A percentile compares a stretch with the other conserved stretches of the same genome.
Conservation (phyloP, 306 rosid genomes). For the Pueraria montana region DNA sequence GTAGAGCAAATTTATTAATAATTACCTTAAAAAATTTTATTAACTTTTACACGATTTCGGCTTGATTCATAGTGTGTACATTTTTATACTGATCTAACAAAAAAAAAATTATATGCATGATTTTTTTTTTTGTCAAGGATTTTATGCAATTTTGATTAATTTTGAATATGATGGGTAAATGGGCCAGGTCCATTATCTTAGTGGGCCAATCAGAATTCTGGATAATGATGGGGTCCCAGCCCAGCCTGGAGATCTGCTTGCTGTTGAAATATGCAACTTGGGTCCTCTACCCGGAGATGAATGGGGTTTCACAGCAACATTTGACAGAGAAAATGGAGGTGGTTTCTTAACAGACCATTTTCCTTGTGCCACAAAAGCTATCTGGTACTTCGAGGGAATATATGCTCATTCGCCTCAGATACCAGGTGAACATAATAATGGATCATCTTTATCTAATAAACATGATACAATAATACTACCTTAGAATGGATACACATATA, state of each 20-base stretch:
- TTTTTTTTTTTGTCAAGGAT: no score
- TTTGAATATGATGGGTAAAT: constrained; percentile 1
- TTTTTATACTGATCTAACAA: no score
- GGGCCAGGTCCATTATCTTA: constrained; percentile 79
- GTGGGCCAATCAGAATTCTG: constrained; percentile 80
- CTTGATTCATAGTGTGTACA: no score
- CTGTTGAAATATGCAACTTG: constrained; percentile 84
- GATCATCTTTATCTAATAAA: background rate
- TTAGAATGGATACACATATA: background rate
- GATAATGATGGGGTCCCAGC: constrained; percentile 86
- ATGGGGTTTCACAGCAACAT: constrained; percentile 93
- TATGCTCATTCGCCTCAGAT: constrained; percentile 94
- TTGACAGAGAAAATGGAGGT: constrained; percentile 96
- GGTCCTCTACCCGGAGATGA: constrained; percentile 97
- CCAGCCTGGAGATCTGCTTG: constrained; percentile 87
- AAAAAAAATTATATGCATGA: no score
- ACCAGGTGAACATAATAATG: constrained; percentile 65
- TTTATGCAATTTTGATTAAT: constrained; percentile 21
- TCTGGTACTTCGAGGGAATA: constrained; percentile 95
- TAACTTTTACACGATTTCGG: no score
- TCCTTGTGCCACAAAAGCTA: constrained; percentile 87
- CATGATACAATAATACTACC: constrained; percentile 13
- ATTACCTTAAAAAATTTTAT: no score
- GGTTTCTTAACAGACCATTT: constrained; percentile 92
- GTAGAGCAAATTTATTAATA: no score